phyloP scores from a whole-genome alignment of 1,284 basidiomycete species.

The Apiotrichum montevideense region DNA sequence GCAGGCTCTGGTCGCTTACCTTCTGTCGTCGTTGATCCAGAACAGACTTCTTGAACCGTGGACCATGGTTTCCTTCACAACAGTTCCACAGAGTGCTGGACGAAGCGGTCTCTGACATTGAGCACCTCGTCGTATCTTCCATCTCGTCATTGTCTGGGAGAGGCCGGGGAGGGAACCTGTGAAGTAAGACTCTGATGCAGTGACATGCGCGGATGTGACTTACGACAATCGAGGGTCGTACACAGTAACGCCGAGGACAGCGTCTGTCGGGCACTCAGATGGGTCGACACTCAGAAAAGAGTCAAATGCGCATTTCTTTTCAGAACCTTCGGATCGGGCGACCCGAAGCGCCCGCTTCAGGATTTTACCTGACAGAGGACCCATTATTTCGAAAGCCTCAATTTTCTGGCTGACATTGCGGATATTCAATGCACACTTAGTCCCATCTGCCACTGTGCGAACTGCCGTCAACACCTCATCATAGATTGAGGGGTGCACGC shows the following conservation, averaged over 20 bases:
- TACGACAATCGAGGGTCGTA: conserved; percentile 58
- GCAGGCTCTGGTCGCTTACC: conserved; percentile 46
- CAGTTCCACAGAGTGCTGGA: conserved; percentile 59
- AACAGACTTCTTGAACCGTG: conserved; percentile 71
- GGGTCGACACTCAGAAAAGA: conserved; percentile 58
- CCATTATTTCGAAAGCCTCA: conserved; percentile 79
- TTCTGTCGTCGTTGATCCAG: conserved; percentile 69
- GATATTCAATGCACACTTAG: conserved; percentile 59
- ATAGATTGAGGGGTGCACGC: conserved; percentile 67
- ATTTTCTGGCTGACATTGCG: conserved; percentile 55
- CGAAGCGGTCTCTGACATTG: neutral
- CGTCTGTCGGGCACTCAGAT: conserved; percentile 61
- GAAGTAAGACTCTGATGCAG: neutral
- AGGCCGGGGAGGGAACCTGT: conserved; percentile 28
- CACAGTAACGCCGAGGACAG: conserved; percentile 68
- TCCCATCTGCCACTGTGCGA: neutral
- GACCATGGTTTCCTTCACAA: conserved; percentile 48
- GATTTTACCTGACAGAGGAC: conserved; percentile 71
- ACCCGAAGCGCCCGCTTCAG: conserved; percentile 65
- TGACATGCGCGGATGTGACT: conserved; percentile 1
- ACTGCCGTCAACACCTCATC: conserved; percentile 55
- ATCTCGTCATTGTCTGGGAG: neutral
- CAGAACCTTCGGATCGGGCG: neutral
- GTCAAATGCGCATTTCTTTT: conserved; percentile 63
- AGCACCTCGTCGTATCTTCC: neutral